Percentiles rank a stretch among this genome's conserved stretches.
phyloP scores from a whole-genome alignment of 2,329 filamentous ascomycete species.

The Helotiales sp. region DNA sequence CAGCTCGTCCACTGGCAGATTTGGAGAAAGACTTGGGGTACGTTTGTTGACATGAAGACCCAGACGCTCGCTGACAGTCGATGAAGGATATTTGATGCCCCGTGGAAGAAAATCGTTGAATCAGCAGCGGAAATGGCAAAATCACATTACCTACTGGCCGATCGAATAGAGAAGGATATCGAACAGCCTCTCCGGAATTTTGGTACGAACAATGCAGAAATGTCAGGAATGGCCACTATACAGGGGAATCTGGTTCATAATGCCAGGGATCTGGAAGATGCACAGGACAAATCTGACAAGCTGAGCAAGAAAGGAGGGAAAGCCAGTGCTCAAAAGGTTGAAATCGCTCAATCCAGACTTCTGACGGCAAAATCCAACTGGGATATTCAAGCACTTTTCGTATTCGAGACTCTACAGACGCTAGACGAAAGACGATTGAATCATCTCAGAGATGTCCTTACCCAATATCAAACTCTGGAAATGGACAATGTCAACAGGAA shows the following conservation, averaged over 20 bases:
- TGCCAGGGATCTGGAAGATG: constrained; percentile 83
- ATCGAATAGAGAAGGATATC: constrained; percentile 85
- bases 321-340: constrained; percentile 77
- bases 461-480: constrained; percentile 92
- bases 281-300: constrained; percentile 86
- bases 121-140: constrained; percentile 81
- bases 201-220: constrained; percentile 70
- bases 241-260: constrained; percentile 79
- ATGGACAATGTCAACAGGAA: constrained; percentile 82
- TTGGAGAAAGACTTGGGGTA: constrained; percentile 86
- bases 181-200: constrained; percentile 83
- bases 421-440: constrained; percentile 89
- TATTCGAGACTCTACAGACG: constrained; percentile 91
- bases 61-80: constrained; percentile 33
- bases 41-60: constrained; percentile 42
- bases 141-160: constrained; percentile 80
- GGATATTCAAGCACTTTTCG: constrained; percentile 92
- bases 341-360: constrained; percentile 72
- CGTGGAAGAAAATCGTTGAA: constrained; percentile 87
- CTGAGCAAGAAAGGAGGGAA: constrained; percentile 78
- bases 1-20: constrained; percentile 75
- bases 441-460: constrained; percentile 86
- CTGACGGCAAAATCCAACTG: constrained; percentile 84
- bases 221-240: constrained; percentile 80
- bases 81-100: constrained; percentile 80